Percentiles rank a stretch among this genome's conserved stretches.
These are phyloP conservation scores for Penicillium sp. DNA, from an alignment of 2,329 filamentous ascomycete genomes.

Conservation along the genomic window DNA sequence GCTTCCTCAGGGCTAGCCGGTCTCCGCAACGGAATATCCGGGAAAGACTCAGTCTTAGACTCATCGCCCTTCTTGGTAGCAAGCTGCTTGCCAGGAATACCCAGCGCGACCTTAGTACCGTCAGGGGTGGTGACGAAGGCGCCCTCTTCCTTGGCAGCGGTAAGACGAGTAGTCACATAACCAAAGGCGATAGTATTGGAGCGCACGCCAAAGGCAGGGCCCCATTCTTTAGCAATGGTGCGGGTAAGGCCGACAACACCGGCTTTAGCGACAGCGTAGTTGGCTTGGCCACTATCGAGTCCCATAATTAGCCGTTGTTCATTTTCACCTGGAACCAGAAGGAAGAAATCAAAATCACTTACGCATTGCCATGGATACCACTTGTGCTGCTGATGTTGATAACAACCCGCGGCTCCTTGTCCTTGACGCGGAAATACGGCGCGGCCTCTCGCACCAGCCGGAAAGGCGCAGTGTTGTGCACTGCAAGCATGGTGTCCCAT, in stretches of 20 bases:
- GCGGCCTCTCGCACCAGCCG: constrained; percentile 76
- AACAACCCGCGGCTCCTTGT: constrained; percentile 74
- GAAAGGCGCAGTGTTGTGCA: constrained; percentile 86
- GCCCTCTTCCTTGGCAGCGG: constrained; percentile 80
- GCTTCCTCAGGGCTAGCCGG: constrained; percentile 79
- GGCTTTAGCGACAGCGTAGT: constrained; percentile 84
- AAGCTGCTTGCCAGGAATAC: constrained; percentile 66
- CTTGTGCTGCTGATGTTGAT: constrained; percentile 83
- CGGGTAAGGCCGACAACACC: constrained; percentile 81
- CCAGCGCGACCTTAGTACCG: constrained; percentile 72
- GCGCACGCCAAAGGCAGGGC: constrained; percentile 76
- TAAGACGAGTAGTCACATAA: constrained; percentile 75
- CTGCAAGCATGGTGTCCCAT: constrained; percentile 82
- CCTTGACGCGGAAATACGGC: constrained; percentile 83
- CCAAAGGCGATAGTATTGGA: constrained; percentile 85
- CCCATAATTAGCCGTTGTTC: not conserved
- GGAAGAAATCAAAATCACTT: constrained; percentile 12
- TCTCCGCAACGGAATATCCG: constrained; percentile 76
- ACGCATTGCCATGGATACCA: constrained; percentile 79
- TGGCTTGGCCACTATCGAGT: constrained; percentile 66
- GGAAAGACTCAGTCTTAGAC: constrained; percentile 39
- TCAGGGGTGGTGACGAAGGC: constrained; percentile 75
- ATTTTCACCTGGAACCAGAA: not conserved
- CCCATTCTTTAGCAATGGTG: constrained; percentile 92
- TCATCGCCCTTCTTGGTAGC: constrained; percentile 24